A percentile compares a stretch with the other conserved stretches of the same genome.
phyloP scores from a whole-genome alignment of 2,329 filamentous ascomycete species.

The Atkinsonella hypoxylon region DNA sequence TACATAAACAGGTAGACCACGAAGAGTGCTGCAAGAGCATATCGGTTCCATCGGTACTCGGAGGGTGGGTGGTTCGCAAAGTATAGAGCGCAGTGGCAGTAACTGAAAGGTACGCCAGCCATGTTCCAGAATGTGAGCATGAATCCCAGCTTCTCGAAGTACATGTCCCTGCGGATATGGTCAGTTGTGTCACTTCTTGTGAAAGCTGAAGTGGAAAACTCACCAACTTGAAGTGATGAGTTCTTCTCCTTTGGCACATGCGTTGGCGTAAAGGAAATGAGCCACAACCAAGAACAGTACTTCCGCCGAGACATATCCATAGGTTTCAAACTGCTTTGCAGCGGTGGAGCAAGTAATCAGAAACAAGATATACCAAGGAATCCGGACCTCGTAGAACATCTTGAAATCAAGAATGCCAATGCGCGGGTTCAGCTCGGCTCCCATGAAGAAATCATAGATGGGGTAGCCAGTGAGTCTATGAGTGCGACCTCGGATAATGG shows the following conservation, averaged over 20 bases:
- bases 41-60: slow-evolving; percentile 65
- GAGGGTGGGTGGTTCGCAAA: slow-evolving; percentile 72
- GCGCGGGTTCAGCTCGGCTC: slow-evolving; percentile 73
- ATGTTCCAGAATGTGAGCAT: slow-evolving; percentile 98
- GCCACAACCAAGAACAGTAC: slow-evolving; percentile 77
- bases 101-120: slow-evolving; percentile 78
- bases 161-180: slow-evolving; percentile 52
- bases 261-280: slow-evolving; percentile 85
- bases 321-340: slow-evolving; percentile 69
- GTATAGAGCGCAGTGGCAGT: slow-evolving; percentile 89
- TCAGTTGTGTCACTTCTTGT: background rate
- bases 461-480: slow-evolving; percentile 82
- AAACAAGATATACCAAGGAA: slow-evolving; percentile 86
- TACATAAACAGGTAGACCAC: slow-evolving; percentile 69
- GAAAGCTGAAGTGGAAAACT: background rate
- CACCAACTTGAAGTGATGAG: slow-evolving; percentile 72
- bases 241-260: slow-evolving; percentile 85
- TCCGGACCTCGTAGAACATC: slow-evolving; percentile 90
- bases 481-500: slow-evolving; percentile 64
- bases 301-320: slow-evolving; percentile 79
- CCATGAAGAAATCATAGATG: slow-evolving; percentile 87
- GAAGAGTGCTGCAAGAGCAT: slow-evolving; percentile 53
- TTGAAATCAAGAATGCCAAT: slow-evolving; percentile 78
- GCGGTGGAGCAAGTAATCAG: slow-evolving; percentile 65
- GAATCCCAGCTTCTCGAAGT: slow-evolving; percentile 93